phyloP scores from a whole-genome alignment of 2,329 filamentous ascomycete species.

The Diaporthe ilicicola region DNA sequence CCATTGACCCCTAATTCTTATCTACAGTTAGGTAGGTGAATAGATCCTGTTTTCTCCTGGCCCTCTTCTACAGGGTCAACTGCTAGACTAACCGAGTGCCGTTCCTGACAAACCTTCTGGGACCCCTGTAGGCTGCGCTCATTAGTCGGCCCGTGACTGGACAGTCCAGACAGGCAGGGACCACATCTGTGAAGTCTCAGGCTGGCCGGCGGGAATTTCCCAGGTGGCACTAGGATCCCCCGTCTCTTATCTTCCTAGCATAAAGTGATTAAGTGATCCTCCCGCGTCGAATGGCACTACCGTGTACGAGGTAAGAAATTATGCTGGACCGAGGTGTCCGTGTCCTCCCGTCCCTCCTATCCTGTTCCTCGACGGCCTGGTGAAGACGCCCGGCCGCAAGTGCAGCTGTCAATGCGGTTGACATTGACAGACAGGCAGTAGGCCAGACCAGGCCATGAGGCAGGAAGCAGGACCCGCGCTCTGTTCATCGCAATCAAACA shows the following conservation, averaged over 20 bases:
- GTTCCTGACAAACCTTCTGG: neutral
- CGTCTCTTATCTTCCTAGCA: constrained; percentile 1
- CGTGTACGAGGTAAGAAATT: constrained; percentile 18
- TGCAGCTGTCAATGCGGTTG: constrained; percentile 16
- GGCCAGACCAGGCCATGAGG: neutral
- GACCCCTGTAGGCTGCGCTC: neutral
- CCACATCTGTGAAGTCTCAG: neutral
- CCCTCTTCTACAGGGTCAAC: too few species aligned
- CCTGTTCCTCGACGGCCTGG: neutral
- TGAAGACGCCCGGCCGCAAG: neutral
- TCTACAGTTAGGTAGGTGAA: neutral
- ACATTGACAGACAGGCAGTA: neutral
- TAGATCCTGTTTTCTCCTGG: neutral
- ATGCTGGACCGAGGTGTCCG: constrained; percentile 12
- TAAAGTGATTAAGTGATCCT: constrained; percentile 4
- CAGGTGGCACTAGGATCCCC: neutral
- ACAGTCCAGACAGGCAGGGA: neutral
- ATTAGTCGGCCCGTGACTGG: neutral
- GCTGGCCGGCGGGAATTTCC: constrained; percentile 1
- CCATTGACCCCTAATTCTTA: neutral
- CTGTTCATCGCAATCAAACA: constrained; percentile 24
- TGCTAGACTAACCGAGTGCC: too few species aligned
- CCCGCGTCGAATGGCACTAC: constrained; percentile 1
- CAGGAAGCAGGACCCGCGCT: neutral
- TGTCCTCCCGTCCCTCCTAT: neutral